Conservation (phyloP, 208 protist species). For the Leishmania guyanensis region DNA sequence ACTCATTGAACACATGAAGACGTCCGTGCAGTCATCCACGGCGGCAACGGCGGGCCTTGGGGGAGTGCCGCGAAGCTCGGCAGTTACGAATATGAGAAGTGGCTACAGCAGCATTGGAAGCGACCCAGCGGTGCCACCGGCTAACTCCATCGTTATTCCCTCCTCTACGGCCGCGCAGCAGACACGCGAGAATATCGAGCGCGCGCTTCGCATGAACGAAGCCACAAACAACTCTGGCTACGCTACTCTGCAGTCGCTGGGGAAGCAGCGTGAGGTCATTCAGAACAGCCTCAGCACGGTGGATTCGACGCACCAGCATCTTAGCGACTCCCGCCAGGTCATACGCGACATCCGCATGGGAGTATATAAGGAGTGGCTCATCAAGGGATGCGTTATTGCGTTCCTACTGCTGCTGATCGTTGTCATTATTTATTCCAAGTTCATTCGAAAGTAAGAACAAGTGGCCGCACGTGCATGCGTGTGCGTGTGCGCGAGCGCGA, state of each 20-base stretch:
- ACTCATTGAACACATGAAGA: conserved; percentile 57
- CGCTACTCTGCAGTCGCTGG: conserved; percentile 65
- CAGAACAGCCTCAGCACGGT: conserved; percentile 55
- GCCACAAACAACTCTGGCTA: conserved; percentile 69
- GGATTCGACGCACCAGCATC: conserved; percentile 49
- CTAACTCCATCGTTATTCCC: conserved; percentile 1
- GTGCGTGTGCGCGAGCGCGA: not conserved
- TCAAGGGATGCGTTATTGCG: conserved; percentile 60
- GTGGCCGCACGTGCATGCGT: not conserved
- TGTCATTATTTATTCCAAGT: conserved; percentile 70
- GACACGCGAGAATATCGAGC: conserved; percentile 62
- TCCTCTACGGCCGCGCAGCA: conserved; percentile 32
- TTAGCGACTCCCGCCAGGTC: conserved; percentile 50
- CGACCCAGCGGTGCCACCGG: conserved; percentile 11
- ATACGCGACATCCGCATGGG: conserved; percentile 73
- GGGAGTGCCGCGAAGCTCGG: not conserved
- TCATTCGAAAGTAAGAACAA: conserved; percentile 39
- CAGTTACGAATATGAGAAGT: conserved; percentile 10
- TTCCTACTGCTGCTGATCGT: conserved; percentile 56
- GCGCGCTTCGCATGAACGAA: conserved; percentile 64
- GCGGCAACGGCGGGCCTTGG: not conserved
- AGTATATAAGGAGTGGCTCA: conserved; percentile 79
- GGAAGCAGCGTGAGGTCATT: conserved; percentile 73
- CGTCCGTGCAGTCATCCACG: conserved; percentile 21
- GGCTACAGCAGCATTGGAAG: conserved; percentile 24